phyloP scores from a whole-genome alignment of 2,329 filamentous ascomycete species.

The Teratosphaeria epicoccoides region DNA sequence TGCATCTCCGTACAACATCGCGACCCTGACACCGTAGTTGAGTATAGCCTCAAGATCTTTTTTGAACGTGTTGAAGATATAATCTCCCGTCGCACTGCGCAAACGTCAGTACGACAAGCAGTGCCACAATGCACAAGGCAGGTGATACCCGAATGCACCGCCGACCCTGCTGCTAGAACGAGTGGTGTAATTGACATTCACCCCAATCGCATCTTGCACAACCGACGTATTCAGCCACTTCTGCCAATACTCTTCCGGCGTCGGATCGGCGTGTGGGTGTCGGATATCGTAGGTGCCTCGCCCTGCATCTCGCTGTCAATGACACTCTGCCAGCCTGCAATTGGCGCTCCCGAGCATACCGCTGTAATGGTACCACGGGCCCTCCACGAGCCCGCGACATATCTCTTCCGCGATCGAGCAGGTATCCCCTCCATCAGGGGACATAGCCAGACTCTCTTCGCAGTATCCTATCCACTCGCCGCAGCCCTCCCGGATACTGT shows the following conservation, averaged over 20 bases:
- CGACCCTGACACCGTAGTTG: slow-evolving; percentile 28
- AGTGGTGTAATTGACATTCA: slow-evolving; percentile 47
- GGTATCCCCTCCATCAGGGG: slow-evolving; percentile 22
- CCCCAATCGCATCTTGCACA: slow-evolving; percentile 47
- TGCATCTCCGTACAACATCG: slow-evolving; percentile 30
- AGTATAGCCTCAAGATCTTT: slow-evolving; percentile 33
- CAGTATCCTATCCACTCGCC: slow-evolving; percentile 44
- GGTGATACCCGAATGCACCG: background rate
- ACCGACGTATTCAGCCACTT: slow-evolving; percentile 47
- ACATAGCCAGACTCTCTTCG: slow-evolving; percentile 19
- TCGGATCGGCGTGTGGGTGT: slow-evolving; percentile 35
- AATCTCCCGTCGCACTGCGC: slow-evolving; percentile 35
- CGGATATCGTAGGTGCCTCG: slow-evolving; percentile 49
- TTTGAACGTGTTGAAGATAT: slow-evolving; percentile 50
- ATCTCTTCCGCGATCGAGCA: slow-evolving; percentile 38
- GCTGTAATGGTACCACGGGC: slow-evolving; percentile 32
- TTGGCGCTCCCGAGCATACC: slow-evolving; percentile 8
- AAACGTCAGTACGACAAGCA: background rate
- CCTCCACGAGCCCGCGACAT: slow-evolving; percentile 38
- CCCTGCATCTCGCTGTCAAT: slow-evolving; percentile 9
- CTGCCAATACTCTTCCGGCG: slow-evolving; percentile 33
- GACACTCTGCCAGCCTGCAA: background rate
- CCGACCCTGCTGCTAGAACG: background rate
- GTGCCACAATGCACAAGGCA: background rate
- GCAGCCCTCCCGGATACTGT: slow-evolving; percentile 40